Evolutionary conservation across 345 rosid genomes (phyloP).

Genomic region (Acer yangbiense): DNA sequence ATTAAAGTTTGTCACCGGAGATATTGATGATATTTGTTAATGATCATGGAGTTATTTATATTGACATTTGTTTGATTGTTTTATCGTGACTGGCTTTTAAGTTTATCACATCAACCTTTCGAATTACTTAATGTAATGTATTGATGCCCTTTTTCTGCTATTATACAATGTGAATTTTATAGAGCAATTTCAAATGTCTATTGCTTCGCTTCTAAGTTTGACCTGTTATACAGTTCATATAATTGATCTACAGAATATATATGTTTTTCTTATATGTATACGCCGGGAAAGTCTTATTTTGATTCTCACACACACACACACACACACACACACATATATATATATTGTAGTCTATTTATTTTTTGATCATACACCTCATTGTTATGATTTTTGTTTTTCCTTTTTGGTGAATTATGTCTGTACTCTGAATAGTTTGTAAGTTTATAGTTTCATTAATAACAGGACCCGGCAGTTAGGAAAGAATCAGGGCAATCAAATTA

Average conservation of each 20-base stretch:
- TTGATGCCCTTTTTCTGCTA: no score
- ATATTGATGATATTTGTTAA: neutral
- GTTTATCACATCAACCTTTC: neutral
- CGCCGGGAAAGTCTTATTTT: neutral
- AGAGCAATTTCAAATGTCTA: neutral
- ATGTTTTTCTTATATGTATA: neutral
- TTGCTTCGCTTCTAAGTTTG: neutral
- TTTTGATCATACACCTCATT: neutral
- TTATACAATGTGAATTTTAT: no score
- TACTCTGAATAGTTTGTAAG: constrained; percentile 9
- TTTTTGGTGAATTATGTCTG: neutral
- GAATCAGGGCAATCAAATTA: constrained; percentile 49
- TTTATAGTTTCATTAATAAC: constrained; percentile 23
- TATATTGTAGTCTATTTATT: neutral
- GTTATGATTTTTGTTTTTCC: neutral
- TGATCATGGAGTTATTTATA: neutral
- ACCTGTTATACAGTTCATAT: neutral
- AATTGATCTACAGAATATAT: neutral
- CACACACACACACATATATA: neutral
- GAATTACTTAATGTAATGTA: neutral
- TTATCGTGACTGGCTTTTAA: neutral
- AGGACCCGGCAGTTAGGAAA: constrained; percentile 49
- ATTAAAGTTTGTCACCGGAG: neutral
- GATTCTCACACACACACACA: neutral
- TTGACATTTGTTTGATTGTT: neutral